Base-by-base conservation (phyloP, 148 eudicot species). In the Nepenthes mirabilis region DNA sequence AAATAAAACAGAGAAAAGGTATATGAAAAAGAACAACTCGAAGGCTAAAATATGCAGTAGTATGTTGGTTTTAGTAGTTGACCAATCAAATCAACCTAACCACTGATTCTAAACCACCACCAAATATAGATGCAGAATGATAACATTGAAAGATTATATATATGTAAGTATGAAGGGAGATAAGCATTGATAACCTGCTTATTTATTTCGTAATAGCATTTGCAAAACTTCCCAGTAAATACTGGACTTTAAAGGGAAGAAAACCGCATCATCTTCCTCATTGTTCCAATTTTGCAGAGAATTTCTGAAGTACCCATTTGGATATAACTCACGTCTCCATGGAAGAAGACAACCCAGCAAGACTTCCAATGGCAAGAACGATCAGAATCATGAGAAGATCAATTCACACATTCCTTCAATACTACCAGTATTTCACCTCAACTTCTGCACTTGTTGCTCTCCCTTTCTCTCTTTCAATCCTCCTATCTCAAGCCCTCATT, bases 391-490 rank as follows among this genome's bases (percentile, higher is more conserved):
- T 82, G 32, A 74, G 97, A 66, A 82, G 47, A 63, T 83, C 97
- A 56, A 68, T 81, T 67, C 70, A 73, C 63, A 70, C 59, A 11
- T 86, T 89, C 55, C 75, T 89, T 11, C 60, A 75, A 55, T 57
- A 78, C 68, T 79, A 73, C 63, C 83, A 83, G 14, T 75, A 58
- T 66, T 89, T 81, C 80, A 86, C 93, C 43, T 66, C 79, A 14
- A 62, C 59, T 2, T 64, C 84, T 43, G 57, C 85, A 12, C 57
- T 83, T 37, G 58, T 86, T 36, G 79, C 72, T 50, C 72, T 90
- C 33, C 97, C 97, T 1, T 86, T 79, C 70, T 72, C 97, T 5
- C 65, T 78, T 32, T 63, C 94, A 4, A 34, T 80, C 3, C 83
- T 90, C 69, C 60, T 90, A 36, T 77, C 82, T 2, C 86, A 74